phyloP scores from a whole-genome alignment of 2,329 filamentous ascomycete genomes.

The Botrytis fragariae region DNA sequence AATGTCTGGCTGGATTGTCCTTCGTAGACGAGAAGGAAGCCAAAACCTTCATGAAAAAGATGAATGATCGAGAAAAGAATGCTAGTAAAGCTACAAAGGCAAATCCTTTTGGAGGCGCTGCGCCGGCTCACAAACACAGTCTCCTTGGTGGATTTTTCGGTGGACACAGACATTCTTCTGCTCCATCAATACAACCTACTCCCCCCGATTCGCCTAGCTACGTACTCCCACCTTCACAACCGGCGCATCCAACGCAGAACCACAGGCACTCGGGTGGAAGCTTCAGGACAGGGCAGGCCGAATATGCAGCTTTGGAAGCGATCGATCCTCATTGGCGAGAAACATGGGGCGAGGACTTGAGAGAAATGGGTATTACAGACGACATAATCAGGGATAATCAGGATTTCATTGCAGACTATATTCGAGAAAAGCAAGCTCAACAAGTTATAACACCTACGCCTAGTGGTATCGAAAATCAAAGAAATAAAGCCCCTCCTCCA shows the following conservation, averaged over 20 bases:
- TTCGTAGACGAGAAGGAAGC: slow-evolving; percentile 98
- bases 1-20: slow-evolving; percentile 84
- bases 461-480: slow-evolving; percentile 45
- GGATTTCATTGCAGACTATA: slow-evolving; percentile 65
- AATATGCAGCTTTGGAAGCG: slow-evolving; percentile 60
- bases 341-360: slow-evolving; percentile 63
- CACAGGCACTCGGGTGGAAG: slow-evolving; percentile 45
- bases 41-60: slow-evolving; percentile 94
- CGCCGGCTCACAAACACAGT: slow-evolving; percentile 42
- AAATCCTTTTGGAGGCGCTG: slow-evolving; percentile 66
- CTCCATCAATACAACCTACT: slow-evolving; percentile 44
- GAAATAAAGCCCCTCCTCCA: slow-evolving; percentile 58
- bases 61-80: slow-evolving; percentile 94
- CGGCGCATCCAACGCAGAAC: slow-evolving; percentile 34
- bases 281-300: slow-evolving; percentile 50
- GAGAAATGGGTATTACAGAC: slow-evolving; percentile 60
- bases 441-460: slow-evolving; percentile 41
- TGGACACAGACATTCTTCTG: slow-evolving; percentile 56
- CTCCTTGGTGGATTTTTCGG: slow-evolving; percentile 62
- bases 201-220: slow-evolving; percentile 57
- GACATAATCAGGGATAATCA: slow-evolving; percentile 67
- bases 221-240: slow-evolving; percentile 36
- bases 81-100: slow-evolving; percentile 81
- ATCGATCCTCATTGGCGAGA: slow-evolving; percentile 65
- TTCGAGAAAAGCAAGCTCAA: slow-evolving; percentile 55